Conservation (phyloP, 2,329 filamentous ascomycete genomes). For the Fusarium concolor region DNA sequence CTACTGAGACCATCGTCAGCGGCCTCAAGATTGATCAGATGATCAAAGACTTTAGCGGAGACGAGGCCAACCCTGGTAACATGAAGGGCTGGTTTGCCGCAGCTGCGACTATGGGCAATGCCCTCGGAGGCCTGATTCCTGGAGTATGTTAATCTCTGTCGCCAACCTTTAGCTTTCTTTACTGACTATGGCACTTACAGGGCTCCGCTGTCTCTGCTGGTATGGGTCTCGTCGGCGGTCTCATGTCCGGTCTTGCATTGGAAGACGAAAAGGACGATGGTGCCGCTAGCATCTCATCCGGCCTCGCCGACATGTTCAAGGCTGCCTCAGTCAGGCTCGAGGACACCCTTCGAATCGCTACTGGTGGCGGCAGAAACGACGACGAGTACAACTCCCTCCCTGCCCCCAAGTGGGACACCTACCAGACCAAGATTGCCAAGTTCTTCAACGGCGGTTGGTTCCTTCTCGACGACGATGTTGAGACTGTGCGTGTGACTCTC, state of each 20-base stretch:
- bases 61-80: not conserved
- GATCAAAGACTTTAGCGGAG: slow-evolving; percentile 10
- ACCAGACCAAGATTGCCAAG: slow-evolving; percentile 32
- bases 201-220: slow-evolving; percentile 4
- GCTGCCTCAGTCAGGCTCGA: not conserved
- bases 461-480: slow-evolving; percentile 29
- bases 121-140: slow-evolving; percentile 8
- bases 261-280: not conserved
- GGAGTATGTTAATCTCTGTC: not conserved
- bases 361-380: not conserved
- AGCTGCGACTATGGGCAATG: slow-evolving; percentile 1
- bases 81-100: slow-evolving; percentile 16
- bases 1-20: slow-evolving; percentile 11
- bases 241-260: not conserved
- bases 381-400: slow-evolving; percentile 21
- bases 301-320: slow-evolving; percentile 7
- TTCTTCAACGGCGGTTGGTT: slow-evolving; percentile 38
- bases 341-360: slow-evolving; percentile 13
- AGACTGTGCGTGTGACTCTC: slow-evolving; percentile 9
- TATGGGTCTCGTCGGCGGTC: not conserved
- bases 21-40: slow-evolving; percentile 17
- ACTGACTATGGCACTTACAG: fast-evolving
- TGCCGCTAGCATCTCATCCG: not conserved
- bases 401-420: slow-evolving; percentile 13
- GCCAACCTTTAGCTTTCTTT: fast-evolving